Percentiles rank a stretch among this genome's conserved stretches.
Evolutionary conservation across 441 rosid species (phyloP).

Genomic region (Erodium chrysanthum): DNA sequence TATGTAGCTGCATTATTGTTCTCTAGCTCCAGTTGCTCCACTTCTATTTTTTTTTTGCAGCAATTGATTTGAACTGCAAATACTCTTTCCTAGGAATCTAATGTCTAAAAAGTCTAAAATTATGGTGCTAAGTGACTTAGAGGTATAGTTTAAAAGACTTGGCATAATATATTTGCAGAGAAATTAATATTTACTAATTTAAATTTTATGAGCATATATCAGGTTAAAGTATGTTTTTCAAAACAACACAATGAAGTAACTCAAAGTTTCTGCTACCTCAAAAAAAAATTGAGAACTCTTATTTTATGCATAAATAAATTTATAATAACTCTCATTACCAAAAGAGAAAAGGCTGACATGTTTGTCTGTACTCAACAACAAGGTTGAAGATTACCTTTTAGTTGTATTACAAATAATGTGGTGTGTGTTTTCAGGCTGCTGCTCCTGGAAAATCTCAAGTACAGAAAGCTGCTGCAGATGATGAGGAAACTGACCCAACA

Average conservation of each 20-base stretch:
- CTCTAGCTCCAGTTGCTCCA: too few species aligned
- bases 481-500: conserved; percentile 79
- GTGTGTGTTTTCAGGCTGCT: conserved; percentile 17
- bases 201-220: too few species aligned
- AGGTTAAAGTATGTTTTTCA: too few species aligned
- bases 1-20: too few species aligned
- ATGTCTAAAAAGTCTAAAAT: background rate
- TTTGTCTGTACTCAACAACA: background rate
- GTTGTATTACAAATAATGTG: background rate
- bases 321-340: background rate
- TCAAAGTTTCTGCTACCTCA: background rate
- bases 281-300: too few species aligned
- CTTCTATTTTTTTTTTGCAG: too few species aligned
- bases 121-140: background rate
- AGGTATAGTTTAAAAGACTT: background rate
- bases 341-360: background rate
- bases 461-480: conserved; percentile 44
- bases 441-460: conserved; percentile 24
- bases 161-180: too few species aligned
- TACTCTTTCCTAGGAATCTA: background rate
- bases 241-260: background rate
- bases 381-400: background rate
- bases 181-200: too few species aligned
- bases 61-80: background rate
- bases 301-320: background rate